Percentiles rank a stretch among this genome's conserved stretches.
Evolutionary conservation across 2,329 filamentous ascomycete genomes (phyloP).

Genomic region (Paracoccidioides brasiliensis): DNA sequence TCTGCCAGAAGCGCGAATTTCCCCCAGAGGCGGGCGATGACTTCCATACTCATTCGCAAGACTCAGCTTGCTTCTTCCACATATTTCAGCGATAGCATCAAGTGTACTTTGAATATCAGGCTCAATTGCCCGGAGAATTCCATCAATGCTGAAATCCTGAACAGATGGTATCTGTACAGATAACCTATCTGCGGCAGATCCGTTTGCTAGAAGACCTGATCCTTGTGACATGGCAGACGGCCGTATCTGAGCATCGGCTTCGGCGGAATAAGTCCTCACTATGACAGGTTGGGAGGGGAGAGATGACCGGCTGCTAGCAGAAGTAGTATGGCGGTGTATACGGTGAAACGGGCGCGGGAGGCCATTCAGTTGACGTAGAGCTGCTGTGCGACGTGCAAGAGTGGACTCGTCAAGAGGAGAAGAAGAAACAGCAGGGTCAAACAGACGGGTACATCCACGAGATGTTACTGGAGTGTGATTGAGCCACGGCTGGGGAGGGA

Average conservation of each 20-base stretch:
- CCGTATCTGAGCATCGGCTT: constrained; percentile 19
- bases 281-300: constrained; percentile 31
- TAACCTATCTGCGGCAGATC: constrained; percentile 14
- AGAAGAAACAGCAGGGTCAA: constrained; percentile 10
- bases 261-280: constrained; percentile 30
- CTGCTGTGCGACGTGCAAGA: constrained; percentile 19
- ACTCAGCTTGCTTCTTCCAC: constrained; percentile 47
- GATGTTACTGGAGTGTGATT: constrained; percentile 17
- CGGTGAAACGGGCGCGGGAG: constrained; percentile 16
- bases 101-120: constrained; percentile 46
- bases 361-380: constrained; percentile 23
- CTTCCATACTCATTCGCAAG: constrained; percentile 50
- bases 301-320: constrained; percentile 14
- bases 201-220: constrained; percentile 19
- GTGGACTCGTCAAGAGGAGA: constrained; percentile 17
- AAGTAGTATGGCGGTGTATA: constrained; percentile 15
- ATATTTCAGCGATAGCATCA: constrained; percentile 51
- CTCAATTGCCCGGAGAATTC: constrained; percentile 44
- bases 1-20: constrained; percentile 34
- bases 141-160: constrained; percentile 43
- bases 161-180: constrained; percentile 32
- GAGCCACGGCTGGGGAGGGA: constrained; percentile 21
- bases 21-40: constrained; percentile 48
- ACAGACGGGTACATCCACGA: constrained; percentile 15
- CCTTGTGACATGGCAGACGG: constrained; percentile 22